Conservation (phyloP, 202 grass and related monocot species). For the Saccharum hybrid region DNA sequence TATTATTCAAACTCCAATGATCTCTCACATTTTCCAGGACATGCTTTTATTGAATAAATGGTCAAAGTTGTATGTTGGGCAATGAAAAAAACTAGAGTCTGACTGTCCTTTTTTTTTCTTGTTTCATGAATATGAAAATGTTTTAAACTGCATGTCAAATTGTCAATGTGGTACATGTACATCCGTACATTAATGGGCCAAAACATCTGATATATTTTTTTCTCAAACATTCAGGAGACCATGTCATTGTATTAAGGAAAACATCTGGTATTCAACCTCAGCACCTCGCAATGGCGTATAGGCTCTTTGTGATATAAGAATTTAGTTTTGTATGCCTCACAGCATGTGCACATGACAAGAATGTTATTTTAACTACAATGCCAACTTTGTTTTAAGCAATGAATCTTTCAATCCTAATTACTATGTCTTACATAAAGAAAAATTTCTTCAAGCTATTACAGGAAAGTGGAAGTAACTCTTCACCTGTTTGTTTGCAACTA, state of each 20-base stretch:
- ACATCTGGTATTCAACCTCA: background rate
- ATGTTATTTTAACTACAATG: background rate
- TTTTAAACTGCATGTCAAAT: background rate
- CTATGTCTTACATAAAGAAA: constrained; percentile 12
- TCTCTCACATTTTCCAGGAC: background rate
- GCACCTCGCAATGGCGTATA: background rate
- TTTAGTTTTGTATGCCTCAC: background rate
- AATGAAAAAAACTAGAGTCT: background rate
- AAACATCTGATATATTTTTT: background rate
- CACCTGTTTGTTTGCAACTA: constrained; percentile 95
- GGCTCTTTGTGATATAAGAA: background rate
- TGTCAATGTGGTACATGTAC: background rate
- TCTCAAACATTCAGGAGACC: background rate
- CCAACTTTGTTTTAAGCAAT: constrained; percentile 10
- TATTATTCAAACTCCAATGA: background rate
- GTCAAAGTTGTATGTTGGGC: background rate
- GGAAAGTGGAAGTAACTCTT: constrained; percentile 23
- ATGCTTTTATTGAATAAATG: background rate
- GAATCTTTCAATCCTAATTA: background rate
- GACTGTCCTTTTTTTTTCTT: background rate
- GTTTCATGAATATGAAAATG: background rate
- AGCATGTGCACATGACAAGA: constrained; percentile 12
- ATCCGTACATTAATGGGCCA: background rate
- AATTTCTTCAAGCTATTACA: constrained; percentile 17
- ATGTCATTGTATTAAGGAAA: background rate